Conservation (phyloP, 2,329 filamentous ascomycete species). For the Neodidymelliopsis sp. region DNA sequence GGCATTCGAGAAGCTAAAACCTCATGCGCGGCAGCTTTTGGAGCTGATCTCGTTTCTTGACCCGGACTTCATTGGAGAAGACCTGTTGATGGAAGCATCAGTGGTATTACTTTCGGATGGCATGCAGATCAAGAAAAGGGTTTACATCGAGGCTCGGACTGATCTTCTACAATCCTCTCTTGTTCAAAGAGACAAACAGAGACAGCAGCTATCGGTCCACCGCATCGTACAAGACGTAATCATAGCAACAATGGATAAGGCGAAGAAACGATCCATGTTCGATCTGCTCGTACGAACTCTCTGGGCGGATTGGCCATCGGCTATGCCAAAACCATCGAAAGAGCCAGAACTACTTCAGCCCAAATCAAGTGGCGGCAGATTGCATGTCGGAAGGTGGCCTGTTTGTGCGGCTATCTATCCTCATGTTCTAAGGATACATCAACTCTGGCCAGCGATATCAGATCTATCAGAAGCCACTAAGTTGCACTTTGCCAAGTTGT, state of each 20-base stretch:
- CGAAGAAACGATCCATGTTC: slow-evolving; percentile 1
- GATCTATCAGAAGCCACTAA: not conserved
- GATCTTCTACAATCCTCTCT: slow-evolving; percentile 10
- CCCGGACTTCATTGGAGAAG: slow-evolving; percentile 13
- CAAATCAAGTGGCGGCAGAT: slow-evolving; percentile 4
- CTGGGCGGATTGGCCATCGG: slow-evolving; percentile 15
- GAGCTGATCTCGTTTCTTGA: slow-evolving; percentile 14
- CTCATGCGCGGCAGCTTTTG: slow-evolving; percentile 8
- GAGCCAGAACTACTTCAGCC: slow-evolving; percentile 11
- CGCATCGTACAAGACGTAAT: slow-evolving; percentile 12
- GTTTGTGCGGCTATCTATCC: slow-evolving; percentile 13
- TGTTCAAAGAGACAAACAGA: slow-evolving; percentile 10
- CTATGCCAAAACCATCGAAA: slow-evolving; percentile 15
- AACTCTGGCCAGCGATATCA: slow-evolving; percentile 7
- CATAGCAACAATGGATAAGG: slow-evolving; percentile 2
- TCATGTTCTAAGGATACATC: slow-evolving; percentile 14
- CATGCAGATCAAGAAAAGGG: slow-evolving; percentile 2
- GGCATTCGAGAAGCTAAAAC: slow-evolving; percentile 14
- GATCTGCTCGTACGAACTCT: slow-evolving; percentile 7
- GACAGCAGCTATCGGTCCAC: slow-evolving; percentile 9
- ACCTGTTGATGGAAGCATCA: slow-evolving; percentile 10
- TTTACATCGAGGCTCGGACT: slow-evolving; percentile 4
- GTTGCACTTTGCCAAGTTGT: not conserved
- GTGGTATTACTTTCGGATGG: slow-evolving; percentile 7
- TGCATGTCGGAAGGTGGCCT: slow-evolving; percentile 6